phyloP scores from a whole-genome alignment of 805 yeast species.

The Saccharomycopsis oosterbeekiorum region DNA sequence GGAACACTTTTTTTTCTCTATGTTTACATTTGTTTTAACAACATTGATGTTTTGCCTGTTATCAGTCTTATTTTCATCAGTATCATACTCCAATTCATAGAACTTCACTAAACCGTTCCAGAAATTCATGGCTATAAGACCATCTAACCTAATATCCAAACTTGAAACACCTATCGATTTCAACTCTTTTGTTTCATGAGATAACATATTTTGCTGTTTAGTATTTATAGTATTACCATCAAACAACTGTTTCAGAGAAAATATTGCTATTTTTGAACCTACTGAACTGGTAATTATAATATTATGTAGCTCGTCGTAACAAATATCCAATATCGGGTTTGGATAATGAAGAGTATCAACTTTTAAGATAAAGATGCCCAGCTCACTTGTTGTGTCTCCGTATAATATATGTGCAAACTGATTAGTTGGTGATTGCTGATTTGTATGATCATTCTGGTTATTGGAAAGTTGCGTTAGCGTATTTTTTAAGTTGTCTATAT shows the following conservation, averaged over 20 bases:
- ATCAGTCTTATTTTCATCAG: slow-evolving; percentile 17
- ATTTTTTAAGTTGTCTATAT: slow-evolving; percentile 16
- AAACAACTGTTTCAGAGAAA: neutral
- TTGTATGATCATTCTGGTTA: slow-evolving; percentile 23
- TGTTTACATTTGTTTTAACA: slow-evolving; percentile 16
- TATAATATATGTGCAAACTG: slow-evolving; percentile 10
- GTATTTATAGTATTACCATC: neutral
- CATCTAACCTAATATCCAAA: slow-evolving; percentile 20
- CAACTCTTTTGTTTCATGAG: slow-evolving; percentile 15
- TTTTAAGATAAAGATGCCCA: slow-evolving; percentile 18
- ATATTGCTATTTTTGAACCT: slow-evolving; percentile 28
- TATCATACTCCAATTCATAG: slow-evolving; percentile 20
- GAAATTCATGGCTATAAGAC: slow-evolving; percentile 30
- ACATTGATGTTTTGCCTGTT: slow-evolving; percentile 13
- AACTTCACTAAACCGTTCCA: slow-evolving; percentile 44
- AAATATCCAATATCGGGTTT: slow-evolving; percentile 43
- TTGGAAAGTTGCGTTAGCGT: slow-evolving; percentile 26
- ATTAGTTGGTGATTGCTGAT: neutral
- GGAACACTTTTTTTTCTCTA: slow-evolving; percentile 20
- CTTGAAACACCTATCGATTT: slow-evolving; percentile 33
- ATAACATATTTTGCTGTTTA: neutral
- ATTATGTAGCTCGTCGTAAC: slow-evolving; percentile 22
- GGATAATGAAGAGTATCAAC: slow-evolving; percentile 36
- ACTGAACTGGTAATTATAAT: slow-evolving; percentile 39
- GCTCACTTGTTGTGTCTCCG: slow-evolving; percentile 13